Conservation (phyloP, 768 basidiomycete species). For the Xerocomellus intermedius region DNA sequence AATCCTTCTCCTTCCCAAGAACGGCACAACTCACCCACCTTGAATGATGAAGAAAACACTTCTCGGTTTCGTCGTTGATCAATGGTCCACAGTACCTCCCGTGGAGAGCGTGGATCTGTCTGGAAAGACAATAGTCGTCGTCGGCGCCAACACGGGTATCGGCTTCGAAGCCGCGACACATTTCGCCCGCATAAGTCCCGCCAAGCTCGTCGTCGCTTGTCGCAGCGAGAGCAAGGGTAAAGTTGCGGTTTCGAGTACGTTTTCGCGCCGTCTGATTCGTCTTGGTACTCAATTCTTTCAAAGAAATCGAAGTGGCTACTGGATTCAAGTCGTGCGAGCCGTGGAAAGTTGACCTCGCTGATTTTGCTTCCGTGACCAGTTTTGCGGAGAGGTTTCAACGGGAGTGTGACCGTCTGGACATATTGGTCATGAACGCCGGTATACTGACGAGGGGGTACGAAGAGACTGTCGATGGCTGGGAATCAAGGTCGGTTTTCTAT, state of each 20-base stretch:
- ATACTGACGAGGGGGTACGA: constrained; percentile 13
- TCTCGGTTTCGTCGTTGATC: constrained; percentile 7
- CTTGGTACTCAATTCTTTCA: neutral
- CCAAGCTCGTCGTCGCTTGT: constrained; percentile 28
- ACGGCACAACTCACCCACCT: too few relatives aligned
- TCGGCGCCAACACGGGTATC: constrained; percentile 34
- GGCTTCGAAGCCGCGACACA: constrained; percentile 34
- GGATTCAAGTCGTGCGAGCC: constrained; percentile 28
- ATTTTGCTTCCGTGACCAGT: constrained; percentile 14
- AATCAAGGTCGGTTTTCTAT: constrained; percentile 34
- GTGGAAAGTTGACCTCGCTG: constrained; percentile 11
- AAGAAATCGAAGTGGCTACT: constrained; percentile 25
- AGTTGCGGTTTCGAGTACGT: constrained; percentile 22
- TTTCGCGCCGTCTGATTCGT: neutral
- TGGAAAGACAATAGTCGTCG: constrained; percentile 31
- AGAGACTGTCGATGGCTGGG: constrained; percentile 45
- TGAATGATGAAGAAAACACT: neutral
- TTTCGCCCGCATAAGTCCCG: constrained; percentile 31
- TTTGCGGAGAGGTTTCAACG: constrained; percentile 10
- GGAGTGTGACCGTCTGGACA: constrained; percentile 13
- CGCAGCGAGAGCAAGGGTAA: constrained; percentile 27
- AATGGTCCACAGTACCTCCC: constrained; percentile 18
- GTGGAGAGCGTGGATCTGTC: constrained; percentile 22
- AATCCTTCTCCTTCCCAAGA: too few relatives aligned
- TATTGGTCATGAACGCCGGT: constrained; percentile 47